Conservation (phyloP, 306 rosid species). For the Vigna nakashimae region DNA sequence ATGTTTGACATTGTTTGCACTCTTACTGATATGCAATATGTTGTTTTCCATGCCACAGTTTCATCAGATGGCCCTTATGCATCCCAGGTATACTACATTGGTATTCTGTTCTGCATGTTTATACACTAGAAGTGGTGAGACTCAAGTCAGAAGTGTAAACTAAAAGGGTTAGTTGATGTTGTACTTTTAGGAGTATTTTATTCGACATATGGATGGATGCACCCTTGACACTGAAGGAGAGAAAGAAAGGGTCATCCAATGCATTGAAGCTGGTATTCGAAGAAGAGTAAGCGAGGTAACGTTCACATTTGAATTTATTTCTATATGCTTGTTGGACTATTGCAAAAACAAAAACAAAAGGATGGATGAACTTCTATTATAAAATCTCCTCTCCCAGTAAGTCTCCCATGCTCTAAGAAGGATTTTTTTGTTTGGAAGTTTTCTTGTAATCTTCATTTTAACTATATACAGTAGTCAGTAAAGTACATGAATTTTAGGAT, state of each 20-base stretch:
- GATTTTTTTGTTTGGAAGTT: background rate
- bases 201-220: slow-evolving; percentile 91
- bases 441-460: background rate
- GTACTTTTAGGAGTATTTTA: slow-evolving; percentile 70
- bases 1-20: slow-evolving; percentile 93
- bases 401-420: slow-evolving; percentile 9
- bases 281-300: slow-evolving; percentile 94
- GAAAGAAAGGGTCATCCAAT: slow-evolving; percentile 82
- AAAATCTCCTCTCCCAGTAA: background rate
- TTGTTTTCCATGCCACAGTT: slow-evolving; percentile 82
- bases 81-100: slow-evolving; percentile 60
- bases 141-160: slow-evolving; percentile 14
- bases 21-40: slow-evolving; percentile 87
- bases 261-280: slow-evolving; percentile 89
- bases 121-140: slow-evolving; percentile 3
- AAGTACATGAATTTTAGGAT: background rate
- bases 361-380: background rate
- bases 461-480: background rate
- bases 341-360: background rate
- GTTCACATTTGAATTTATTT: slow-evolving; percentile 22
- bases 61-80: slow-evolving; percentile 84
- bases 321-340: slow-evolving; percentile 20
- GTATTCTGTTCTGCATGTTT: background rate
- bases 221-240: slow-evolving; percentile 90
- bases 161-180: slow-evolving; percentile 21